Evolutionary conservation across 352 stramenopile species (phyloP), one percentile per base, ranked within the genome.

Genomic region (Blastocystis sp.): DNA sequence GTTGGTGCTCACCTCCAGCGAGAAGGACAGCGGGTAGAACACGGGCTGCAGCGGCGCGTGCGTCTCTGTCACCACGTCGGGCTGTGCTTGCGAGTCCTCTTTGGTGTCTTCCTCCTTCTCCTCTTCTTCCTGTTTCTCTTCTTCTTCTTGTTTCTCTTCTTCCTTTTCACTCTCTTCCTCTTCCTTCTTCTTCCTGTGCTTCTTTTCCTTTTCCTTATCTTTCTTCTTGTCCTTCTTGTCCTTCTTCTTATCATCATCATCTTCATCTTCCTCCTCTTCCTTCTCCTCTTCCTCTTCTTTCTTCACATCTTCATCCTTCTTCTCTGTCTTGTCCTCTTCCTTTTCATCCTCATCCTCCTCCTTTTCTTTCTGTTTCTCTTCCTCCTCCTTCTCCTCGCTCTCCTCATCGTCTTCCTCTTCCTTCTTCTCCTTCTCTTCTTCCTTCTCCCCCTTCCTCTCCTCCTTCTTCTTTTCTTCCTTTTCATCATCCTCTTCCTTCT

Each of bases 361-460:
- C 1, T 81, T 19, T 64, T 41, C 28, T 23, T 81, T 61, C 48
- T 81, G 5, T 1, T 81, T 53, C n/a, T 67, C n/a, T 48, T 69
- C 28, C 45, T 43, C 52, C 19, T 62, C 19, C 2, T 52, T 10
- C 17, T 53, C 64, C 17, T 74, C 34, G 1, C 45, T 28, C 17
- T 43, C 64, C 4, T 74, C 64, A 43, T 81, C 11, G 9, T 84
- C 4, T 0, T 70, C 74, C 53, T 84, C 74, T 56, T 70, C 2
- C 23, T 84, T 28, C 48, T 84, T 38, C 17, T 74, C 59, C 19
- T 66, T 43, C 10, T 84, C 74, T n/a, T 84, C 23, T 69, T 84
- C 38, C 11, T 52, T 64, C 21, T 84, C 74, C 28, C 53, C 21
- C 19, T 67, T 34, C 48, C 70, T 7, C 34, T 84, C 45, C 21